Evolutionary conservation across 2,329 filamentous ascomycete genomes (phyloP).

Genomic region (Trichoderma sp.): DNA sequence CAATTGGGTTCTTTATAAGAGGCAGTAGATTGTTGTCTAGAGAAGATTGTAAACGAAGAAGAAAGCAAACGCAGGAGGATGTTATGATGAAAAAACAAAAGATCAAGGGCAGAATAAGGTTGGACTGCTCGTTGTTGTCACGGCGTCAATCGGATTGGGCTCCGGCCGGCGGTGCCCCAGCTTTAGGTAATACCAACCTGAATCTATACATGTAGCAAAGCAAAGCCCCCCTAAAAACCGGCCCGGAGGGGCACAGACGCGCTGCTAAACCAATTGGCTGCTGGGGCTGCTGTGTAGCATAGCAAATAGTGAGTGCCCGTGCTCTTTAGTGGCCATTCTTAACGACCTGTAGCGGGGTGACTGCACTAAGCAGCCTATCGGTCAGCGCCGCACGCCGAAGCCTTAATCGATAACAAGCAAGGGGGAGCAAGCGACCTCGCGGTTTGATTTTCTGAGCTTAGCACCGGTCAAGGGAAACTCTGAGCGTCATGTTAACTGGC

Average conservation of each 20-base stretch:
- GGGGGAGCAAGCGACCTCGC: background rate
- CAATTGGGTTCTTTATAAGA: background rate
- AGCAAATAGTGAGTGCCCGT: background rate
- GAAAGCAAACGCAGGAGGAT: background rate
- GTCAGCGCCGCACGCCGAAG: background rate
- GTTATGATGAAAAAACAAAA: background rate
- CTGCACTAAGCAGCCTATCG: background rate
- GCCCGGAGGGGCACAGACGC: background rate
- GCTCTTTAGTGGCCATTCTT: background rate
- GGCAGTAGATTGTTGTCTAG: background rate
- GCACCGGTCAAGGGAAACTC: background rate
- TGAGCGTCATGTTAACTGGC: background rate
- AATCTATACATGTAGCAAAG: background rate
- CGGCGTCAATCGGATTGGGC: constrained; percentile 6
- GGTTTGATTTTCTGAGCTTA: background rate
- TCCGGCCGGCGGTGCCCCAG: background rate
- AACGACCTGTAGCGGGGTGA: background rate
- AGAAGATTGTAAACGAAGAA: background rate
- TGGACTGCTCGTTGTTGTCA: background rate
- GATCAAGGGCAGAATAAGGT: background rate
- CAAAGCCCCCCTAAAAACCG: background rate
- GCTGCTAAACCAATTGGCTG: background rate
- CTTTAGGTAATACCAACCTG: constrained; percentile 13
- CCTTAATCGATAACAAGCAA: background rate
- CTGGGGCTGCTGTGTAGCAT: background rate